Evolutionary conservation across 768 basidiomycete species (phyloP), one percentile per base, ranked within the genome.

Genomic region (Leucocoprinus leucothites): DNA sequence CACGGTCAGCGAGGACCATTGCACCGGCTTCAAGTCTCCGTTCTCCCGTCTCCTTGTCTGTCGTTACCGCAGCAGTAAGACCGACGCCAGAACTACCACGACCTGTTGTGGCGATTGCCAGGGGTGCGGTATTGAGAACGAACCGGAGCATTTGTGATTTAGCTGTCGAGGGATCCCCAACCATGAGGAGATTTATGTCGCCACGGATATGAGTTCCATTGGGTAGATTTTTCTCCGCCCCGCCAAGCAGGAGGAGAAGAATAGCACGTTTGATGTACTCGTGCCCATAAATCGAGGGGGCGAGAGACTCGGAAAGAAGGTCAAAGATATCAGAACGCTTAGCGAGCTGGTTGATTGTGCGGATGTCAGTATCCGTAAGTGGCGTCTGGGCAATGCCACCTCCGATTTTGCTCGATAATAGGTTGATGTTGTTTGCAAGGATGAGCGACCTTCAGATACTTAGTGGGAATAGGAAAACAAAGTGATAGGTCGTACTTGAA

Each of bases 131-230:
- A 61, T 91, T 87, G 58, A 99, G 82, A 46, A 99, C 91, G 68
- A 99, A 98, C 52, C 97, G 89, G 50, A 99, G 80, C 65, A 99
- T 76, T 67, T 99, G 97, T 36, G 89, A 92, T 74, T 99, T 99
- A 18, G 97, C 97, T 0, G 97, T 99, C n/a, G 89, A 91, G 8
- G 97, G 97, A 71, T 99, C 97, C 58, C 97, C 97, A 56, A 99
- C 95, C 96, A 99, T 98, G 63, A 99, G 84, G 65, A 98, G 78
- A 72, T 99, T 99, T 80, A 99, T 98, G 70, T 99, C 97, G 43
- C 97, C 97, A 78, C 97, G 88, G 65, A 98, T 96, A 67, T 98
- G 97, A 1, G 97, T 98, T 49, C 97, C 96, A 67, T 99, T 98
- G 24, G 89, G 83, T 53, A 98, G 73, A 68, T 98, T 98, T 81